Base-by-base conservation (phyloP, 2,329 filamentous ascomycete genomes). In the Mariannaea sp. region DNA sequence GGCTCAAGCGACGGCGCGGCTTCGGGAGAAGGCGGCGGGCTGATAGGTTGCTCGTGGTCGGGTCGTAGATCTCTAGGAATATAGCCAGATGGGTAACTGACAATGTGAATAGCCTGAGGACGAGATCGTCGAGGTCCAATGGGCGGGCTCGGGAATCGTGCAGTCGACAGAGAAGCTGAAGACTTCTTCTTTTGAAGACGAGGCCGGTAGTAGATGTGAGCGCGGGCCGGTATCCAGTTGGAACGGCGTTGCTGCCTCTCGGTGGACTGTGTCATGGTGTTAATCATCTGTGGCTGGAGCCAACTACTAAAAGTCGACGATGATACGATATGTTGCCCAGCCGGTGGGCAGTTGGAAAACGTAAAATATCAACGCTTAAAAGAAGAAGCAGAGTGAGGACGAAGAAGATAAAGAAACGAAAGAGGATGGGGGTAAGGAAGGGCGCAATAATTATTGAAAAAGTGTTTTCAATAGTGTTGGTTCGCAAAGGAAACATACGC, bases 31-130 rank as follows among this genome's bases (percentile, higher is more conserved):
- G 49, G 41, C 24, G 53, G 53, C 12, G 60, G 60, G 39, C 54
- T 46, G n/a, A 44, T 43, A 33, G 62, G 53, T 40, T 56, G 61
- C n/a, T n/a, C n/a, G 29, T 55, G 53, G 20, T 49, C 51, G 46
- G 49, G 59, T 26, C 75, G 73, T 38, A 79, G 62, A 52, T 80
- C 77, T 53, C 71, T 70, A 14, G 77, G 77, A 19, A 79, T 68
- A 64, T 76, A 76, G 47, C 74, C 74, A 2, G 73, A 62, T 3
- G 74, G 74, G 49, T 72, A 76, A 22, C 72, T 75, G 55, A 75
- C 60, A 47, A 76, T 73, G 65, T 76, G 73, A 49, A 76, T 76
- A 30, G 73, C 68, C 59, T 76, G 73, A 9, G 73, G 73, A 29
- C 74, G 67, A 29, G 69, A 65, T 57, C 73, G 66, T 42, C 74